Conservation (phyloP, 1,284 basidiomycete genomes). For the Meripilus lineatus region DNA sequence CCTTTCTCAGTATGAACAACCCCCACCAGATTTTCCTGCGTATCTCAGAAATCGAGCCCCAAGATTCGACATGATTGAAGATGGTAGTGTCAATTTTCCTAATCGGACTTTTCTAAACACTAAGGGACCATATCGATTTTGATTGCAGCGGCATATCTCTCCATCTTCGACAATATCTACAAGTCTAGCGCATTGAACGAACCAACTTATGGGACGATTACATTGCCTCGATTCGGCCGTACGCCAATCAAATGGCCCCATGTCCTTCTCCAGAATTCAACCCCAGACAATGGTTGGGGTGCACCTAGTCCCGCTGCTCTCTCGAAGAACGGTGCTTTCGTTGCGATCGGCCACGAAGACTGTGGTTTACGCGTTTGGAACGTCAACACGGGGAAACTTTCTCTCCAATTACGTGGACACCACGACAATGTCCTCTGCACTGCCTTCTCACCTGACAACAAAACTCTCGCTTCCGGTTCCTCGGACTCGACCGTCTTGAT, state of each 20-base stretch:
- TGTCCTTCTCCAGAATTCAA: conserved; percentile 1
- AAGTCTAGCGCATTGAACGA: no score
- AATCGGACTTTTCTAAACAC: no score
- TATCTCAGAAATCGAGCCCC: no score
- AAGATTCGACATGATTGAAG: no score
- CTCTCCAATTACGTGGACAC: background rate
- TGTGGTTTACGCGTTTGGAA: conserved; percentile 5
- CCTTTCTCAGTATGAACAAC: no score
- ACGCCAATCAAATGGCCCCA: conserved; percentile 10
- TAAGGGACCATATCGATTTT: no score
- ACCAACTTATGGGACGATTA: no score
- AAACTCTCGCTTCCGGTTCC: conserved; percentile 6
- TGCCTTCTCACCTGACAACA: conserved; percentile 8
- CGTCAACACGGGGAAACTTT: background rate
- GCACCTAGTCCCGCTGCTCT: conserved; percentile 6
- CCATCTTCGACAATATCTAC: no score
- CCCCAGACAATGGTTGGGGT: background rate
- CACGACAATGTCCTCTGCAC: background rate
- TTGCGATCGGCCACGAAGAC: conserved; percentile 11
- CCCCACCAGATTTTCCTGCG: no score
- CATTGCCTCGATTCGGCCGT: no score
- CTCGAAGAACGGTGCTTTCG: conserved; percentile 2
- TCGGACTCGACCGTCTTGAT: conserved; percentile 5
- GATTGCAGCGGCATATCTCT: no score
- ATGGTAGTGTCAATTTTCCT: no score